These are phyloP conservation scores for Peronospora belbahrii DNA, from an alignment of 352 stramenopile genomes.

Conservation along the genomic window DNA sequence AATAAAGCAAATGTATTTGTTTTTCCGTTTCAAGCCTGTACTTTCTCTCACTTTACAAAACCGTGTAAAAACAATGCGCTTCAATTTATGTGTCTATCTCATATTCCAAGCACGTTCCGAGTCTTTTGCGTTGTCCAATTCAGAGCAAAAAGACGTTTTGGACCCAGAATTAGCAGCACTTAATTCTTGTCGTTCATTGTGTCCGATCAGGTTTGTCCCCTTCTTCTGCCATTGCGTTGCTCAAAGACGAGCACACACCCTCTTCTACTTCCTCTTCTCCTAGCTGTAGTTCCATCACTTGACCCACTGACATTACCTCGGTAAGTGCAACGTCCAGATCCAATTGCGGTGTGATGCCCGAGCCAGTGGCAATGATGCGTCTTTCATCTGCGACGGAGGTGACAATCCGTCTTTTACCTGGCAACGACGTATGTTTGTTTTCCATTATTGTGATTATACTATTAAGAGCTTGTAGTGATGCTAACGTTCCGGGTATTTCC, in stretches of 20 bases:
- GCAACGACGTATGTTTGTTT: slow-evolving; percentile 56
- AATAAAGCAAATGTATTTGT: no score
- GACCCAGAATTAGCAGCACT: no score
- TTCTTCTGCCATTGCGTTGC: slow-evolving; percentile 16
- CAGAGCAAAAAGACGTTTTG: no score
- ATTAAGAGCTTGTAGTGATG: neutral
- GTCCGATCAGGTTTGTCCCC: no score
- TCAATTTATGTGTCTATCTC: no score
- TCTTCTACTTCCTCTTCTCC: slow-evolving; percentile 9
- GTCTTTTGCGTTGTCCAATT: no score
- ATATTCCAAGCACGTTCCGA: no score
- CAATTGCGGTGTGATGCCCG: slow-evolving; percentile 15
- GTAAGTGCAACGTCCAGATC: neutral
- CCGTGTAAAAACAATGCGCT: no score
- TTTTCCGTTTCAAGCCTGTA: no score
- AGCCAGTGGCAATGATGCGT: slow-evolving; percentile 18
- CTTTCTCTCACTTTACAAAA: no score
- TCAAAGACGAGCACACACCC: slow-evolving; percentile 5
- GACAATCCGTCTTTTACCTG: slow-evolving; percentile 52
- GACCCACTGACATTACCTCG: slow-evolving; percentile 13
- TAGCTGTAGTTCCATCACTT: slow-evolving; percentile 8
- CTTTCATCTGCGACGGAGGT: slow-evolving; percentile 45
- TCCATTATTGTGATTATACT: no score
- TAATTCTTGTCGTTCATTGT: no score
- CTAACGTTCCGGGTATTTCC: slow-evolving; percentile 1